A percentile compares a stretch with the other conserved stretches of the same genome.
These are phyloP conservation scores for Cytospora mali DNA, from an alignment of 2,329 filamentous ascomycete genomes.

Conservation along the genomic window DNA sequence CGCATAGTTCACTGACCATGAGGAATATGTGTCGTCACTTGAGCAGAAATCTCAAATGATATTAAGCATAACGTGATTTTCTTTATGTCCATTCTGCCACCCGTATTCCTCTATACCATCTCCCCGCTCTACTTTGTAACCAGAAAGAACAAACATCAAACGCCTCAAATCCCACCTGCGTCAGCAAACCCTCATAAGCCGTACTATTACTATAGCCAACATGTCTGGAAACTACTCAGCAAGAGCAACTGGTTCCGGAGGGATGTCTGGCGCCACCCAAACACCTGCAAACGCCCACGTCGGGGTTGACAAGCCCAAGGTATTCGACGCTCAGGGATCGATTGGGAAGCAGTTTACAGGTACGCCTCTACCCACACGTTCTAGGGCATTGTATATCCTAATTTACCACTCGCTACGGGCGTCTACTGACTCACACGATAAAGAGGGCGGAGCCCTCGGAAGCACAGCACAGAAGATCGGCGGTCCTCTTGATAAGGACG, in stretches of 20 bases:
- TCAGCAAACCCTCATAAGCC: background rate
- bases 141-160: too few species aligned
- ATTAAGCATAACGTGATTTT: background rate
- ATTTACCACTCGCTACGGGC: too few species aligned
- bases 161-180: too few species aligned
- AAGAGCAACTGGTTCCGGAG: conserved; percentile 23
- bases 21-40: conserved; percentile 14
- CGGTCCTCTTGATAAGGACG: conserved; percentile 53
- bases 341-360: conserved; percentile 60
- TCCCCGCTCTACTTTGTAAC: background rate
- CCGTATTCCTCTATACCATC: too few species aligned
- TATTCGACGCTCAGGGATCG: conserved; percentile 52
- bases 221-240: conserved; percentile 28
- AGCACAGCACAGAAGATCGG: conserved; percentile 54
- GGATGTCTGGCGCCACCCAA: conserved; percentile 23
- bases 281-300: conserved; percentile 34
- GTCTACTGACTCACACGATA: background rate
- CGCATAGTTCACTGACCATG: conserved; percentile 17
- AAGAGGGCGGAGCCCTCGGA: conserved; percentile 52
- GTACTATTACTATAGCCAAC: background rate
- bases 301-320: conserved; percentile 39
- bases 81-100: too few species aligned
- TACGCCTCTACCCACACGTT: conserved; percentile 31
- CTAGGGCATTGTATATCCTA: too few species aligned
- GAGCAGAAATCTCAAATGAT: too few species aligned